Conservation (phyloP, 2,329 filamentous ascomycete genomes). For the Annulohypoxylon truncatum region DNA sequence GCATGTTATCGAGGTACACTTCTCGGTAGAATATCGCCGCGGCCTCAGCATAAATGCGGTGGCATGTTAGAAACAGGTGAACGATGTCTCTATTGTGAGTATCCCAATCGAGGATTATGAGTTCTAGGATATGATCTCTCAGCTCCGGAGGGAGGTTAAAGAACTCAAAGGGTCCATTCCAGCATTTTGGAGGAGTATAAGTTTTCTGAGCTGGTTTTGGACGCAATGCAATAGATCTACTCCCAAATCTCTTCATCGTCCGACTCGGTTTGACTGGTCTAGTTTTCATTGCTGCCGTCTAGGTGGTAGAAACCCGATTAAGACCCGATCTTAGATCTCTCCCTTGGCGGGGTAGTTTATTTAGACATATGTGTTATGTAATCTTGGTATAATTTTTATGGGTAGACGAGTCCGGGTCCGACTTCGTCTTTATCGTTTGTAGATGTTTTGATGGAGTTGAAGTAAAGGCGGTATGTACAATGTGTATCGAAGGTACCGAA, state of each 20-base stretch:
- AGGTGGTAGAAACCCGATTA: background rate
- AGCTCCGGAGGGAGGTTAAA: slow-evolving; percentile 48
- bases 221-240: slow-evolving; percentile 41
- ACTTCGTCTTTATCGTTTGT: background rate
- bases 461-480: background rate
- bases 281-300: background rate
- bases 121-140: slow-evolving; percentile 40
- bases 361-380: background rate
- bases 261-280: background rate
- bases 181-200: slow-evolving; percentile 16
- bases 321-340: background rate
- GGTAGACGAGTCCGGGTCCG: background rate
- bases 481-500: background rate
- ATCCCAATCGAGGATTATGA: slow-evolving; percentile 34
- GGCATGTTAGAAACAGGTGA: slow-evolving; percentile 42
- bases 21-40: slow-evolving; percentile 46
- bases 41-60: slow-evolving; percentile 43
- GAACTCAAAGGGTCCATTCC: slow-evolving; percentile 44
- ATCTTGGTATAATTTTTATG: background rate
- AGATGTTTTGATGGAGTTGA: background rate
- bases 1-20: slow-evolving; percentile 42
- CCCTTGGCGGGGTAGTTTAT: background rate
- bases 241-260: slow-evolving; percentile 41
- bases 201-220: slow-evolving; percentile 26
- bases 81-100: slow-evolving; percentile 33